Evolutionary conservation across 2,329 filamentous ascomycete species (phyloP), one percentile per base, ranked within the genome.

Genomic region (Stagonosporopsis tanaceti): DNA sequence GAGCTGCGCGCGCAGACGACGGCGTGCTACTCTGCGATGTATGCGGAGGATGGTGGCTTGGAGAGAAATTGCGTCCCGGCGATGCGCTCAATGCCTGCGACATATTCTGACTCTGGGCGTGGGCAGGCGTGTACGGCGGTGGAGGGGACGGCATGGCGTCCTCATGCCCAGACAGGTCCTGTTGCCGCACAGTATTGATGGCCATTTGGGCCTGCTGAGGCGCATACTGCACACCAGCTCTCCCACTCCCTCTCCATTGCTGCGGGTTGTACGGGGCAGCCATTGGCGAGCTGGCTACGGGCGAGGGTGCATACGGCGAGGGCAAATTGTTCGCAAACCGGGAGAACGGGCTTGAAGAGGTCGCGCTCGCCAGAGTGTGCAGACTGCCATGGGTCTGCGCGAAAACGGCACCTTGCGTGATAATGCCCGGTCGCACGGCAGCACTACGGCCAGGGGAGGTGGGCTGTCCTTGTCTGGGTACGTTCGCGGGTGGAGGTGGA

Each of bases 81-180:
- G 79, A 79, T 2, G 75, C 71, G 24, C 68, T 66, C 11, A 71
- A 51, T 38, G 70, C 68, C 47, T 77, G 75, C 2, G 72, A 68
- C 25, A 71, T 63, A 60, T 66, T 72, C 53, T 77, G 76, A 30
- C 72, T 74, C 50, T 77, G 78, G 24, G 48, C 50, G 20, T 53
- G 55, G n/a, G 72, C 77, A 15, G 80, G 79, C 40, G 79, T 79
- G 63, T 82, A 82, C 20, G 80, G 80, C 17, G 80, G 80, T 37
- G 80, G 80, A 34, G 80, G 80, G 45, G 80, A 81, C 38, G 80
- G 80, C 79, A 82, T 80, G 32, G 77, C 73, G 52, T 78, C 80
- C 81, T 81, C 80, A 81, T 82, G 50, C 78, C 81, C 54, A 17
- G 79, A 80, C 8, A 77, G 61, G 30, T 81, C 78, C 53, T 71